phyloP scores from a whole-genome alignment of 371 early-diverging fungal species.

The Mucor indicus region DNA sequence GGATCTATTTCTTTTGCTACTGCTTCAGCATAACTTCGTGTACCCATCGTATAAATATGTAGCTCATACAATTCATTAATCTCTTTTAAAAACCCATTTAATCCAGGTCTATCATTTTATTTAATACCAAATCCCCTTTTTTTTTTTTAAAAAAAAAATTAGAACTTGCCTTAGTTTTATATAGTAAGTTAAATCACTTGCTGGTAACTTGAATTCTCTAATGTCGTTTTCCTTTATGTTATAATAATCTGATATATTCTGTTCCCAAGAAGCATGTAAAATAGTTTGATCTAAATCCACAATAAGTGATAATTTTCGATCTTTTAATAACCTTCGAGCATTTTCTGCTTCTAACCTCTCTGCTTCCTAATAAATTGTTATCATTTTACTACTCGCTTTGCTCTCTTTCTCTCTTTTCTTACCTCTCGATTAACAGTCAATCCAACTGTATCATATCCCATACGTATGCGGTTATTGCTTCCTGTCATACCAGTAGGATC shows the following conservation, averaged over 20 bases:
- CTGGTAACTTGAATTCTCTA: slow-evolving; percentile 66
- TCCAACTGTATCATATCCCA: slow-evolving; percentile 76
- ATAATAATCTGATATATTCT: slow-evolving; percentile 59
- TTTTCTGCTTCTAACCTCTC: slow-evolving; percentile 72
- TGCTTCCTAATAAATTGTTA: slow-evolving; percentile 63
- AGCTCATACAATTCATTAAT: slow-evolving; percentile 82
- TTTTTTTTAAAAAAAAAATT: neutral
- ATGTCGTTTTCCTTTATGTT: slow-evolving; percentile 74
- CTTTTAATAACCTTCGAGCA: slow-evolving; percentile 60
- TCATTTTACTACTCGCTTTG: neutral
- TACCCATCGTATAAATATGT: slow-evolving; percentile 99
- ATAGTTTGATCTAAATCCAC: slow-evolving; percentile 99
- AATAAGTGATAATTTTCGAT: slow-evolving; percentile 87
- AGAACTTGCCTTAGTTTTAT: slow-evolving; percentile 70
- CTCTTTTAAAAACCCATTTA: slow-evolving; percentile 75
- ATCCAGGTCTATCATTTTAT: slow-evolving; percentile 64
- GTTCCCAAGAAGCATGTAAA: slow-evolving; percentile 93
- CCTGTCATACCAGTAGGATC: neutral
- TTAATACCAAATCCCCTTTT: neutral
- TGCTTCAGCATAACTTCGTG: slow-evolving; percentile 89
- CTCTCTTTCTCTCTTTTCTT: slow-evolving; percentile 1
- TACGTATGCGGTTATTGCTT: slow-evolving; percentile 41
- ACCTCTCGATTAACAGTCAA: slow-evolving; percentile 69
- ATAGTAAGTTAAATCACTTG: slow-evolving; percentile 66
- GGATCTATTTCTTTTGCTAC: slow-evolving; percentile 93